These are phyloP conservation scores for Acrodontium crateriforme DNA, from an alignment of 2,329 filamentous ascomycete species.

Conservation along the genomic window DNA sequence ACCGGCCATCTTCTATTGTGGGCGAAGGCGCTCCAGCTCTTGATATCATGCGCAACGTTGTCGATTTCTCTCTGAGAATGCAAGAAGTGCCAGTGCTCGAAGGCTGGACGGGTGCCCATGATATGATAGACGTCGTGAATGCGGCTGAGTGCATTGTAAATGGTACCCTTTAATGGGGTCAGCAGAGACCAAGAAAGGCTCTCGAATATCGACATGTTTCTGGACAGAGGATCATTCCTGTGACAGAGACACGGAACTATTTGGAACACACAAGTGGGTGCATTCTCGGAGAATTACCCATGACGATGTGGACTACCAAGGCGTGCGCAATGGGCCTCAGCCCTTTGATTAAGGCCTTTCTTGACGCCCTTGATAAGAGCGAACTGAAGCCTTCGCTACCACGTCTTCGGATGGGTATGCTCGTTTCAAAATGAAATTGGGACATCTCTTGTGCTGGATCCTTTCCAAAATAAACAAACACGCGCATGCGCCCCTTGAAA, in stretches of 20 bases:
- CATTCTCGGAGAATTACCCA: background rate
- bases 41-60: background rate
- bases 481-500: too few relatives aligned
- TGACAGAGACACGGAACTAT: background rate
- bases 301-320: background rate
- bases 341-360: background rate
- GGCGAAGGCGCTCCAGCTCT: background rate
- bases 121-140: background rate
- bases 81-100: background rate
- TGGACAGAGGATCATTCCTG: background rate
- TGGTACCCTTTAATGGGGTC: too few relatives aligned
- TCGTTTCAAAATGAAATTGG: too few relatives aligned
- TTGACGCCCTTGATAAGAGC: background rate
- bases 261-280: background rate
- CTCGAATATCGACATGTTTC: background rate
- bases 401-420: too few relatives aligned
- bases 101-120: background rate
- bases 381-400: background rate
- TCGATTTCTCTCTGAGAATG: background rate
- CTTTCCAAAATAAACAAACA: too few relatives aligned
- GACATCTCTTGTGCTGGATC: too few relatives aligned
- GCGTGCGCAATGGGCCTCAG: background rate
- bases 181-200: too few relatives aligned
- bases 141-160: too few relatives aligned
- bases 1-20: conserved; percentile 2